Evolutionary conservation across 2,329 filamentous ascomycete species (phyloP).

Genomic region (Shiraia sp.): DNA sequence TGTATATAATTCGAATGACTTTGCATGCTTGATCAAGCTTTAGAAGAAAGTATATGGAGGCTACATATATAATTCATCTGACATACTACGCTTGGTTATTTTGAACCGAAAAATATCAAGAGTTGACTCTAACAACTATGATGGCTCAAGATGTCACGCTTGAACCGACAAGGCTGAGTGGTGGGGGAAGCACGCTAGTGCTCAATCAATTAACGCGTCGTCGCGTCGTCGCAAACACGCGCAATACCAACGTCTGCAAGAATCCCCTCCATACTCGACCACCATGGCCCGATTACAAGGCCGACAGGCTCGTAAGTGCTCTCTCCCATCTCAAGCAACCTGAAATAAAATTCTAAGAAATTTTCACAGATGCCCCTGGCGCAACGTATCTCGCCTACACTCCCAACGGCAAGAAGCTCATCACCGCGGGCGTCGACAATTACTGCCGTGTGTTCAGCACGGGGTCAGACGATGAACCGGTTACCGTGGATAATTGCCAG

Average conservation of each 20-base stretch:
- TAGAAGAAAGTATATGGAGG: too few species aligned
- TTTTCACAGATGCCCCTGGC: slow-evolving; percentile 75
- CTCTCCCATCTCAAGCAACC: neutral
- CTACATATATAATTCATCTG: too few species aligned
- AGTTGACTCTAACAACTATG: too few species aligned
- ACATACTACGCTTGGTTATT: too few species aligned
- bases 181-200: too few species aligned
- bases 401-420: slow-evolving; percentile 79
- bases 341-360: slow-evolving; percentile 39
- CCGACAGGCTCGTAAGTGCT: slow-evolving; percentile 39
- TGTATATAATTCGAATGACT: too few species aligned
- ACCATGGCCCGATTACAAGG: slow-evolving; percentile 24
- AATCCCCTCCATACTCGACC: neutral
- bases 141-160: too few species aligned
- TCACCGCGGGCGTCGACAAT: slow-evolving; percentile 93
- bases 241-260: neutral
- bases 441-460: slow-evolving; percentile 91
- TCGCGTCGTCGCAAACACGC: slow-evolving; percentile 1
- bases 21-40: too few species aligned
- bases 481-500: slow-evolving; percentile 86
- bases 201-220: slow-evolving; percentile 7
- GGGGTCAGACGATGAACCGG: slow-evolving; percentile 88
- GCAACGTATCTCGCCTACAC: slow-evolving; percentile 88
- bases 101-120: too few species aligned
- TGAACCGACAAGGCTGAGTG: too few species aligned